Base-by-base conservation (phyloP, 2,329 filamentous ascomycete species). In the Ploettnerulaceae sp. region DNA sequence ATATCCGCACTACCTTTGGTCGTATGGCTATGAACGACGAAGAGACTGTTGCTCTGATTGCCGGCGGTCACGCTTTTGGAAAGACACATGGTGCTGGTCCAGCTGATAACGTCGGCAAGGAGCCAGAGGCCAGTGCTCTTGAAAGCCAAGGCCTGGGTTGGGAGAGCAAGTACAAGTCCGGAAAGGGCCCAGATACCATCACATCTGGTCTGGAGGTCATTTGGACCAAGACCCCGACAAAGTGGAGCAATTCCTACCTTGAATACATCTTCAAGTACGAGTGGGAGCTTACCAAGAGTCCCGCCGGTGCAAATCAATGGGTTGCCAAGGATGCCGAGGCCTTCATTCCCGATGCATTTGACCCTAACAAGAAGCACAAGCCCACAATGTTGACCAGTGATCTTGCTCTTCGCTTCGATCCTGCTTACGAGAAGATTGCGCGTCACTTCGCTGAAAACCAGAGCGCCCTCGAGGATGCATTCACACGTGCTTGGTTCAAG, bases 1-100 rank as follows among this genome's bases (percentile, higher is more conserved):
- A 90, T 59, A 89, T 89, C 62, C 83, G 84, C 54, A 75, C 72
- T 48, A 87, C 86, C 14, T 90, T 89, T 57, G 74, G 73, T 53
- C 84, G 84, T 64, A 89, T 90, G 85, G 85, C 81, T 52, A 89
- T 90, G 86, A 80, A 86, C 62, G 84, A 89, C 62, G 81, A 86
- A 67, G 86, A 90, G 72, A 90, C 86, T 0, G 85, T 86, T 44
- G 85, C 86, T 11, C 70, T 90, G 35, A 89, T 90, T 62, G 82
- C 82, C 29, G 86, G 86, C 61, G 86, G 86, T 29, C 86, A 90
- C 72, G 75, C 79, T 20, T 87, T 90, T 58, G 86, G 86, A 60
- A 90, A 90, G 77, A 87, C 84, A 0, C 86, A 90, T 67, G 86
- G 86, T 58, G 85, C 86, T 24, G 84, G 69, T 47, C 70, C 79